Percentiles rank a stretch among this genome's conserved stretches.
These are phyloP conservation scores for Candida saitoana DNA, from an alignment of 805 yeast species.

Conservation along the genomic window DNA sequence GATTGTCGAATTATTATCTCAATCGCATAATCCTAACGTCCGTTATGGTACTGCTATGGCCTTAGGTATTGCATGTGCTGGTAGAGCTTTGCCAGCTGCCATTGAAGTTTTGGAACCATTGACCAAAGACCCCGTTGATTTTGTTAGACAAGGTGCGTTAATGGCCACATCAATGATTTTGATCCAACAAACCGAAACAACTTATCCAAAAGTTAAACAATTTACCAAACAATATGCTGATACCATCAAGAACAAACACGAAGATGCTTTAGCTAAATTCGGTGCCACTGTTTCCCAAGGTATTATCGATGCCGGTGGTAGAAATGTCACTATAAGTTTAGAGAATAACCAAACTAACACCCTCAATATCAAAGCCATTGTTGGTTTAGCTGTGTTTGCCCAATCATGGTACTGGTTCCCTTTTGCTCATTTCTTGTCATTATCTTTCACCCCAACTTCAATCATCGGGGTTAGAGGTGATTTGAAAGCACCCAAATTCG, in stretches of 20 bases:
- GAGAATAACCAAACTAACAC: constrained; percentile 89
- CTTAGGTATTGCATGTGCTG: constrained; percentile 94
- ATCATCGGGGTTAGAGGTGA: constrained; percentile 78
- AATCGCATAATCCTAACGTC: constrained; percentile 96
- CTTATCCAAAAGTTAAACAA: constrained; percentile 74
- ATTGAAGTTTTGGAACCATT: constrained; percentile 89
- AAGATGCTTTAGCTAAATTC: constrained; percentile 94
- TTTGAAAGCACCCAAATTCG: constrained; percentile 80
- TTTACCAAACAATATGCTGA: constrained; percentile 70
- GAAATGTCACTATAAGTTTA: constrained; percentile 89
- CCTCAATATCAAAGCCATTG: constrained; percentile 84
- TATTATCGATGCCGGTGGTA: constrained; percentile 96
- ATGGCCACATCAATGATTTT: constrained; percentile 88
- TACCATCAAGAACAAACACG: constrained; percentile 82
- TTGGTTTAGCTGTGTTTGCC: constrained; percentile 82
- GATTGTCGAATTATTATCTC: constrained; percentile 86
- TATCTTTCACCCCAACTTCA: constrained; percentile 90
- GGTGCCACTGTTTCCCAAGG: constrained; percentile 98
- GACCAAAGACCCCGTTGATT: constrained; percentile 90
- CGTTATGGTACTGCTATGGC: constrained; percentile 98
- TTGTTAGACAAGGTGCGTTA: constrained; percentile 96
- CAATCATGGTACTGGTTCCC: constrained; percentile 99
- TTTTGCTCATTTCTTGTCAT: constrained; percentile 82
- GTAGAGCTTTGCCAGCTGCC: constrained; percentile 83
- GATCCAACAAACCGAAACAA: constrained; percentile 79